These are phyloP conservation scores for Backusella westeae DNA, from an alignment of 192 early-diverging fungal species.

Conservation along the genomic window DNA sequence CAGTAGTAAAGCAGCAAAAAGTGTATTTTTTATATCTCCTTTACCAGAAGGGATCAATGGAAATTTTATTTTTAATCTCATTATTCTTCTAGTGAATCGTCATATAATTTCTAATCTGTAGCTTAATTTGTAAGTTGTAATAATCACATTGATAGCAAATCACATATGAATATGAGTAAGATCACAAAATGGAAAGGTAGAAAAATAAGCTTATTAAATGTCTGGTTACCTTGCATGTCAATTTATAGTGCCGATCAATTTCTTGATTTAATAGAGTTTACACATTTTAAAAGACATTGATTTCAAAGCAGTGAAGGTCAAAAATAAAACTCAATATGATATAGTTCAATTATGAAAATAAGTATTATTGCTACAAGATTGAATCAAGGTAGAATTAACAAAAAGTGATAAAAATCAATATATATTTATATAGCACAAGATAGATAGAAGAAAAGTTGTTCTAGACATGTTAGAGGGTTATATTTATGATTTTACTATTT, in stretches of 20 bases:
- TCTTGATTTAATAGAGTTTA: not conserved
- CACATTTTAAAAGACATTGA: not conserved
- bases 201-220: not conserved
- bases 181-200: not conserved
- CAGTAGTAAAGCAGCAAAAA: not conserved
- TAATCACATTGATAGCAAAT: not conserved
- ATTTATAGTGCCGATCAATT: constrained; percentile 7
- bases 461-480: not conserved
- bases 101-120: too few species aligned
- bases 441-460: not conserved
- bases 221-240: not conserved
- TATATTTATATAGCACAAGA: not conserved
- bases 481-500: not conserved
- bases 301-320: not conserved
- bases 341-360: not conserved
- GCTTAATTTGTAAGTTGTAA: not conserved
- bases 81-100: too few species aligned
- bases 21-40: not conserved
- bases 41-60: too few species aligned
- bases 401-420: not conserved
- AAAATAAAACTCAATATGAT: not conserved
- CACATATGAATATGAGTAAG: not conserved
- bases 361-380: not conserved
- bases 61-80: too few species aligned
- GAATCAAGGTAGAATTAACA: not conserved